These are phyloP conservation scores for Collybiopsis confluens DNA, from an alignment of 768 basidiomycete species.

Conservation along the genomic window DNA sequence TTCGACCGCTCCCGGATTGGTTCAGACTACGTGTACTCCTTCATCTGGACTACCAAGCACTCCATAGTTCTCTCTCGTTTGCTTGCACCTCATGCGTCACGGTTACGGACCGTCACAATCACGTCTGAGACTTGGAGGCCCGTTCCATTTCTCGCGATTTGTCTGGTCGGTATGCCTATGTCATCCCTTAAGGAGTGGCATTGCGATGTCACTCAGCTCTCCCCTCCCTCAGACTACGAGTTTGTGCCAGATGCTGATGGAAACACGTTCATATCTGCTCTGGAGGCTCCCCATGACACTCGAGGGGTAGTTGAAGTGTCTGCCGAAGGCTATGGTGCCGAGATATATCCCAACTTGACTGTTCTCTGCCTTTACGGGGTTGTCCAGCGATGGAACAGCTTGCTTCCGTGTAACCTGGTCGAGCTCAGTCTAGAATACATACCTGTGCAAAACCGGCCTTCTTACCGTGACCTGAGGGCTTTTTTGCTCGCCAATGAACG, in stretches of 20 bases:
- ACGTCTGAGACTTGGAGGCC: not conserved
- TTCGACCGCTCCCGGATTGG: not conserved
- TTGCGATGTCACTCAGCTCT: not conserved
- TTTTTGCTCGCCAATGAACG: not conserved
- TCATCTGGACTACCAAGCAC: not conserved
- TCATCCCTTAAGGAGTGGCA: not conserved
- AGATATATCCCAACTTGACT: not conserved
- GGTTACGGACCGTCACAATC: not conserved
- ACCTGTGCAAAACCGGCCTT: not conserved
- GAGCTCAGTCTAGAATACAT: not conserved
- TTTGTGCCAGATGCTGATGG: not conserved
- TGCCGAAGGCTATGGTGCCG: not conserved
- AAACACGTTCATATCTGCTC: not conserved
- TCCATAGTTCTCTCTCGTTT: not conserved
- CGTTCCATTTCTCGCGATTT: not conserved
- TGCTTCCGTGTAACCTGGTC: not conserved
- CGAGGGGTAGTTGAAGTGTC: too few relatives aligned
- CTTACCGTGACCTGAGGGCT: not conserved
- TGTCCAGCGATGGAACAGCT: not conserved
- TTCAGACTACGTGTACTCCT: not conserved
- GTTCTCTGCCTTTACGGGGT: not conserved
- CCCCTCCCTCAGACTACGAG: not conserved
- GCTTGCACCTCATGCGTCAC: not conserved
- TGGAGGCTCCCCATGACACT: not conserved
- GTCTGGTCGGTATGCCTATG: not conserved